Percentiles rank a stretch among this genome's conserved stretches.
These are phyloP conservation scores for Lipomyces oligophaga DNA, from an alignment of 805 yeast genomes.

Conservation along the genomic window DNA sequence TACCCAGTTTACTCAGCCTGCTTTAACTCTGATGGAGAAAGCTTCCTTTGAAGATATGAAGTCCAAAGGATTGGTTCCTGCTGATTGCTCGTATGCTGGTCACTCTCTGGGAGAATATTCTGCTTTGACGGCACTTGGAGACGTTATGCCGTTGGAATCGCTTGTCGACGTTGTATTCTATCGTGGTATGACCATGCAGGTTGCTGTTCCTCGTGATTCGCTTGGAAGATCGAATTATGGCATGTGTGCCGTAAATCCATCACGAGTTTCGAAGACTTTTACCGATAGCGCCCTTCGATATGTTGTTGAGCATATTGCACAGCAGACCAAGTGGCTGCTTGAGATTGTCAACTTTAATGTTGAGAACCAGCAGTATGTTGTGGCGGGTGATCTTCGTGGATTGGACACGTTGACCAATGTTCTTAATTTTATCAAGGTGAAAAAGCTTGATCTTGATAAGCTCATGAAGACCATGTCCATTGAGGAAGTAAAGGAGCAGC, in stretches of 20 bases:
- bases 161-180: constrained; percentile 53
- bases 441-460: constrained; percentile 89
- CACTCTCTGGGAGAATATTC: constrained; percentile 99
- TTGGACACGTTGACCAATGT: constrained; percentile 91
- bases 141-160: constrained; percentile 95
- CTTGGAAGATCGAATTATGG: constrained; percentile 96
- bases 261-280: constrained; percentile 84
- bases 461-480: constrained; percentile 75
- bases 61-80: constrained; percentile 90
- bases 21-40: constrained; percentile 97
- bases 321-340: constrained; percentile 84
- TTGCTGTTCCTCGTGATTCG: constrained; percentile 97
- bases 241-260: constrained; percentile 98
- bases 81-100: constrained; percentile 94
- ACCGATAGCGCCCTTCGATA: constrained; percentile 89
- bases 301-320: constrained; percentile 83
- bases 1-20: constrained; percentile 99
- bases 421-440: constrained; percentile 85
- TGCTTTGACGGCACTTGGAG: constrained; percentile 93
- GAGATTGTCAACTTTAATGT: constrained; percentile 98
- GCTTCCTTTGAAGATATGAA: constrained; percentile 98
- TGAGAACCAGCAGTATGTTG: constrained; percentile 96
- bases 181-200: constrained; percentile 99
- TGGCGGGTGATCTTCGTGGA: constrained; percentile 97
- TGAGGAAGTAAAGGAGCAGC: constrained; percentile 84